A percentile compares a stretch with the other conserved stretches of the same genome.
Conservation (phyloP, 2,329 filamentous ascomycete genomes). For the Didymella arachidicola region DNA sequence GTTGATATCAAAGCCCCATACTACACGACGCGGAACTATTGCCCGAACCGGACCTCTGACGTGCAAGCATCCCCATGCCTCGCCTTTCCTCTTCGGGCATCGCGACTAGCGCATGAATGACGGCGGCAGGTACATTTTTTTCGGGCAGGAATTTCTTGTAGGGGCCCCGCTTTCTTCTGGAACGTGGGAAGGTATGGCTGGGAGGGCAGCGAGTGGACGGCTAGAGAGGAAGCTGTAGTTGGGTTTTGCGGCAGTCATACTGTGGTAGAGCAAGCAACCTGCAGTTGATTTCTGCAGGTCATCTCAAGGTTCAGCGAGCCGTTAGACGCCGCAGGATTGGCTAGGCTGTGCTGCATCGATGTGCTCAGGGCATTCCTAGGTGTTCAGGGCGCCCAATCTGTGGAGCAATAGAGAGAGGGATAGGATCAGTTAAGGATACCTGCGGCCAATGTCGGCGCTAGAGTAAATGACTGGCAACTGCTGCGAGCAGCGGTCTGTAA, state of each 20-base stretch:
- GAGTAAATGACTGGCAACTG: constrained; percentile 14
- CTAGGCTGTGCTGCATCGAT: constrained; percentile 9
- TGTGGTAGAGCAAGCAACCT: not conserved
- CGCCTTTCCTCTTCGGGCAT: constrained; percentile 13
- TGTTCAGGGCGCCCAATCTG: constrained; percentile 17
- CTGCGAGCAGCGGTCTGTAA: constrained; percentile 8
- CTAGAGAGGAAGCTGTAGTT: too few relatives aligned
- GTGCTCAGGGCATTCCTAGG: constrained; percentile 17
- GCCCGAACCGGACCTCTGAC: constrained; percentile 6
- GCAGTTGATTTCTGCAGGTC: constrained; percentile 12
- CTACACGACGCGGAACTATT: constrained; percentile 14
- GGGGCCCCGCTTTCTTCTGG: constrained; percentile 24
- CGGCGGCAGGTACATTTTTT: constrained; percentile 23
- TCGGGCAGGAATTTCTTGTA: constrained; percentile 20
- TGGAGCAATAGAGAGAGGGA: constrained; percentile 12
- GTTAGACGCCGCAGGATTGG: constrained; percentile 10
- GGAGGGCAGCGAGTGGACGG: not conserved
- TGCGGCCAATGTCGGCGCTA: constrained; percentile 25
- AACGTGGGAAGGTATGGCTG: constrained; percentile 20
- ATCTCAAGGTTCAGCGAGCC: constrained; percentile 14
- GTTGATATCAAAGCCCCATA: constrained; percentile 7
- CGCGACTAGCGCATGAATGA: constrained; percentile 11
- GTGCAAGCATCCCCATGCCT: constrained; percentile 16
- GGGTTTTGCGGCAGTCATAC: too few relatives aligned
- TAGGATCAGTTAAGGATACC: constrained; percentile 9